Percentiles rank a stretch among this genome's conserved stretches.
Evolutionary conservation across 345 rosid genomes (phyloP).

Genomic region (Hibiscus trionum): DNA sequence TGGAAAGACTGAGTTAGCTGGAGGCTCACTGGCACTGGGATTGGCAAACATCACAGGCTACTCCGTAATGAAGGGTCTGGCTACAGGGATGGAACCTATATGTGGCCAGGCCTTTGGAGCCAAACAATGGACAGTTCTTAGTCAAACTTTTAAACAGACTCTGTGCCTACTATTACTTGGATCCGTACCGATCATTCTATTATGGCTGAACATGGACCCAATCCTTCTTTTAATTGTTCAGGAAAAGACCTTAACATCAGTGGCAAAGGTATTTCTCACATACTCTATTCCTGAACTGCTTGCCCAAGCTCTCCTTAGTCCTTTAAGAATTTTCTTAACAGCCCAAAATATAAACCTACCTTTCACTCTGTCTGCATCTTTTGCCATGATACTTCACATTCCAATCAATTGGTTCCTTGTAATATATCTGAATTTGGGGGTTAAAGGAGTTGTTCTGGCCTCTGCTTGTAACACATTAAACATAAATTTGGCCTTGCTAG

Average conservation of each 20-base stretch:
- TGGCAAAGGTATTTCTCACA: slow-evolving; percentile 21
- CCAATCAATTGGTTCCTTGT: slow-evolving; percentile 26
- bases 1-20: slow-evolving; percentile 26
- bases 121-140: slow-evolving; percentile 14
- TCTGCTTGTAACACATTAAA: slow-evolving; percentile 18
- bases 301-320: slow-evolving; percentile 29
- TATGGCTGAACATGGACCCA: slow-evolving; percentile 26
- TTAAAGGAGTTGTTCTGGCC: slow-evolving; percentile 26
- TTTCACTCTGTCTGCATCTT: slow-evolving; percentile 15
- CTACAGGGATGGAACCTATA: slow-evolving; percentile 35
- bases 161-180: slow-evolving; percentile 20
- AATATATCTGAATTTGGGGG: slow-evolving; percentile 17
- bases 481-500: slow-evolving; percentile 17
- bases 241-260: slow-evolving; percentile 17
- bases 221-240: slow-evolving; percentile 22
- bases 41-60: slow-evolving; percentile 33
- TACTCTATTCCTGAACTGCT: slow-evolving; percentile 34
- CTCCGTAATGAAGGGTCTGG: slow-evolving; percentile 30
- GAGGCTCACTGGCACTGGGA: slow-evolving; percentile 26
- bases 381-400: slow-evolving; percentile 21
- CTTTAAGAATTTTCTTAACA: slow-evolving; percentile 27
- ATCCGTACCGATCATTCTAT: slow-evolving; percentile 17
- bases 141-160: slow-evolving; percentile 21
- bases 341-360: slow-evolving; percentile 28
- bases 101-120: slow-evolving; percentile 39